Evolutionary conservation across 345 rosid genomes (phyloP), one percentile per base, ranked within the genome.

Genomic region (Eucalyptus shirleyi): DNA sequence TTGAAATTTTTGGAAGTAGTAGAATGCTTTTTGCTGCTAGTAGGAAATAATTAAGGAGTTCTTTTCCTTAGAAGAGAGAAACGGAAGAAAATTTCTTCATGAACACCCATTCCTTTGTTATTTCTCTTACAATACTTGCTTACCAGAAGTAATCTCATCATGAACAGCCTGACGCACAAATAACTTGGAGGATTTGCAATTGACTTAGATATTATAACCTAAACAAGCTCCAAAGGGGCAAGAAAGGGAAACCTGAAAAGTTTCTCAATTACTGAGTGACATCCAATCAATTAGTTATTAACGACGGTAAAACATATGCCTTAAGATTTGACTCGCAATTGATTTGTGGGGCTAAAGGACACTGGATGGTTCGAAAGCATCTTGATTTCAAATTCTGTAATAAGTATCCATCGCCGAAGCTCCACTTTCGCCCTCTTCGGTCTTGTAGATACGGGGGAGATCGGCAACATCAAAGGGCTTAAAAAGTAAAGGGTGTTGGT

Each of bases 401-500:
- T 28, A 60, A 60, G 17, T 28, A 60, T 60, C 69, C 32, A 60
- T 28, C 1, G 32, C 17, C 2, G 32, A 60, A 28, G 32, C 32
- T 60, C 69, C 69, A 28, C n/a, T 12, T 28, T 60, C 1, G 8
- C 53, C 80, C 28, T 67, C 51, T 56, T 56, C 50, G 49, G 86
- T 19, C 32, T 42, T 55, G 53, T 53, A 53, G 53, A 80, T 62
- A 10, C 40, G 55, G 21, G 81, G 80, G 67, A 93, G 86, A 50
- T 82, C 28, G 6, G 17, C 60, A 28, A 89, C 88, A 89, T 92
- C 91, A 40, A 89, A 92, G 21, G 93, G 93, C 87, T 90, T 93
- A 60, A 88, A 93, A 13, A 67, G 89, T 88, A 91, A 67, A 13
- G 94, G 92, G 86, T 90, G 90, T n/a, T 89, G 86, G 50, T 93